Percentiles rank a stretch among this genome's conserved stretches.
phyloP scores from a whole-genome alignment of 2,329 filamentous ascomycete genomes.

The Colletotrichum sp. region DNA sequence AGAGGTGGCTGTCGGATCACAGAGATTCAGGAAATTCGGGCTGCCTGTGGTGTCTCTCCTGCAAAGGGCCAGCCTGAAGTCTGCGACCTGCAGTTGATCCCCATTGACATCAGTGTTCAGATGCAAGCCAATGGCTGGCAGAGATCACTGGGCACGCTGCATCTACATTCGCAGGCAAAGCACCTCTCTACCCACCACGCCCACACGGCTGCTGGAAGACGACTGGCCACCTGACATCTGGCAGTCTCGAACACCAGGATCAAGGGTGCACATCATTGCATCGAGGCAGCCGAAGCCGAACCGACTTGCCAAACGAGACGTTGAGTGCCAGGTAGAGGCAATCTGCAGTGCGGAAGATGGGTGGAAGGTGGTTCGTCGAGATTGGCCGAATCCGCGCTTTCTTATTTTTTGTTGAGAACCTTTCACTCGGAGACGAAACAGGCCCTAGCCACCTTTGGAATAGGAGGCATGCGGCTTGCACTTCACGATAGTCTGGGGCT shows the following conservation, averaged over 20 bases:
- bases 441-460: slow-evolving; percentile 6
- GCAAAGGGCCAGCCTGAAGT: not conserved
- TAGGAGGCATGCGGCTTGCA: slow-evolving; percentile 11
- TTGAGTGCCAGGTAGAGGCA: not conserved
- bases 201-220: not conserved
- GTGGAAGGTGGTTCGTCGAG: not conserved
- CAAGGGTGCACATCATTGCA: slow-evolving; percentile 1
- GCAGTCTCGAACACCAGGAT: not conserved
- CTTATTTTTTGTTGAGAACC: slow-evolving; percentile 20
- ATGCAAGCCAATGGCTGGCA: not conserved
- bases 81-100: slow-evolving; percentile 10
- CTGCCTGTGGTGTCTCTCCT: slow-evolving; percentile 18
- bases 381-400: not conserved
- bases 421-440: slow-evolving; percentile 13
- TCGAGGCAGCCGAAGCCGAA: not conserved
- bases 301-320: not conserved
- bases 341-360: not conserved
- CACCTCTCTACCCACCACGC: not conserved
- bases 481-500: slow-evolving; percentile 13
- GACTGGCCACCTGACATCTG: not conserved
- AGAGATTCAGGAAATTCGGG: slow-evolving; percentile 4
- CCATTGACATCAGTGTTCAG: not conserved
- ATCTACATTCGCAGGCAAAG: not conserved
- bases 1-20: not conserved
- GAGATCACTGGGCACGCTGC: not conserved